Conservation (phyloP, 2,329 filamentous ascomycete species). For the Venturia pyrina region DNA sequence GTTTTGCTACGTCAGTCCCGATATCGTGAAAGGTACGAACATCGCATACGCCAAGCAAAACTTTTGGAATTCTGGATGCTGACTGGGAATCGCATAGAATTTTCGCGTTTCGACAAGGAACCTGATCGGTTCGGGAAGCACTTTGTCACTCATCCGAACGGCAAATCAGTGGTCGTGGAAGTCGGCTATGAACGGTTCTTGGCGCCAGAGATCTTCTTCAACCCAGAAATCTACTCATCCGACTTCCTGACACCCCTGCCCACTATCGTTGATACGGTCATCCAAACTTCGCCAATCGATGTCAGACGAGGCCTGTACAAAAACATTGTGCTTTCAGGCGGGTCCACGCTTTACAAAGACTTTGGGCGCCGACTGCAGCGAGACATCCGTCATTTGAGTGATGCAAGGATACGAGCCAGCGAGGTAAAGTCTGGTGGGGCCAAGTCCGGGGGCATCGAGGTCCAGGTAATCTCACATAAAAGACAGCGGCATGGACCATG, state of each 20-base stretch:
- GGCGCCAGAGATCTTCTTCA: constrained; percentile 98
- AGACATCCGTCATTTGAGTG: constrained; percentile 93
- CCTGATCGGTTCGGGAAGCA: constrained; percentile 86
- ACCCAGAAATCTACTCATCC: constrained; percentile 98
- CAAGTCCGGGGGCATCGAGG: constrained; percentile 86
- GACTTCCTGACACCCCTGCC: constrained; percentile 95
- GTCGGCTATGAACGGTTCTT: constrained; percentile 97
- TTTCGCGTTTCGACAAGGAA: constrained; percentile 86
- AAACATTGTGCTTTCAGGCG: constrained; percentile 97
- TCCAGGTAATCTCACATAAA: constrained; percentile 96
- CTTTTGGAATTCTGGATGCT: constrained; percentile 6
- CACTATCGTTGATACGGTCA: constrained; percentile 88
- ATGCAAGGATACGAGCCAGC: constrained; percentile 83
- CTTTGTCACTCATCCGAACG: constrained; percentile 74
- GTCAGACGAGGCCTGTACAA: constrained; percentile 96
- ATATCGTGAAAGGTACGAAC: constrained; percentile 68
- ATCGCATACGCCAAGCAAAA: not conserved
- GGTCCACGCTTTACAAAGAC: constrained; percentile 96
- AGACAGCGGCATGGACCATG: constrained; percentile 93
- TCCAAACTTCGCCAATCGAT: constrained; percentile 95
- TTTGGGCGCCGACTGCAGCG: constrained; percentile 92
- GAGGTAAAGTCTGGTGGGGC: constrained; percentile 87
- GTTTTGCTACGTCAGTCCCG: constrained; percentile 95
- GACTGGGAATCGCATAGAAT: constrained; percentile 45
- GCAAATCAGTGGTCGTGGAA: constrained; percentile 75